Percentiles rank a stretch among this genome's conserved stretches.
Evolutionary conservation across 1,284 basidiomycete genomes (phyloP).

Genomic region (Leccinum solheimii): DNA sequence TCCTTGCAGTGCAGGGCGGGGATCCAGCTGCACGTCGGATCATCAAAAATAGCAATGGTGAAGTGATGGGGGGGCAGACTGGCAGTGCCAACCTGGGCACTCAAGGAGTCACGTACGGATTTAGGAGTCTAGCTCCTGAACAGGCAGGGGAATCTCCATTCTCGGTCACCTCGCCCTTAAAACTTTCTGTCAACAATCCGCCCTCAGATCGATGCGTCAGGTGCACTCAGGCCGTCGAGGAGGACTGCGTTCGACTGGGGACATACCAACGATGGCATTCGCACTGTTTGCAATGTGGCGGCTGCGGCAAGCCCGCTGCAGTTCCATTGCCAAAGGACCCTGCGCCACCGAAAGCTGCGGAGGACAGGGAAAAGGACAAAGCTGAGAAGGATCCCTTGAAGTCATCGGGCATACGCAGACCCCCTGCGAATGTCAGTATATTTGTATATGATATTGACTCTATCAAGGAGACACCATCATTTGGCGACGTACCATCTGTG

Average conservation of each 20-base stretch:
- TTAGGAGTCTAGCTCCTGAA: constrained; percentile 85
- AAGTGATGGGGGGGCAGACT: constrained; percentile 47
- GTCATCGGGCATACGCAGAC: constrained; percentile 61
- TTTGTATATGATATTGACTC: constrained; percentile 76
- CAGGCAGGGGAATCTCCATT: constrained; percentile 87
- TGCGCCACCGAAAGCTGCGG: constrained; percentile 39
- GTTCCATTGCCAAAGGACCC: constrained; percentile 57
- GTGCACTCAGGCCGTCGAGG: constrained; percentile 91
- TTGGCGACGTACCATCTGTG: constrained; percentile 66
- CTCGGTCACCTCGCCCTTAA: constrained; percentile 42
- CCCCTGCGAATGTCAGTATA: constrained; percentile 73
- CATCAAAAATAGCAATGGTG: constrained; percentile 68
- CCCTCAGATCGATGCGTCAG: constrained; percentile 89
- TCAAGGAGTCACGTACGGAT: constrained; percentile 82
- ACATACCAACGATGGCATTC: constrained; percentile 98
- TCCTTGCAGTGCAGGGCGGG: constrained; percentile 85
- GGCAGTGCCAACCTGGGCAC: constrained; percentile 66
- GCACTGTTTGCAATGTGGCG: constrained; percentile 81
- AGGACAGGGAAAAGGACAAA: constrained; percentile 44
- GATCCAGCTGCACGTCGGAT: constrained; percentile 75
- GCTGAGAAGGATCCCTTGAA: constrained; percentile 51
- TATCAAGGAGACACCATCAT: constrained; percentile 63
- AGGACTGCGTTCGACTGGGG: constrained; percentile 92
- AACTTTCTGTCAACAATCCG: constrained; percentile 58
- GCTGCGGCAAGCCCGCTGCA: constrained; percentile 79